These are phyloP conservation scores for Salmacisia buchloeana DNA, from an alignment of 1,284 basidiomycete genomes.

Conservation along the genomic window DNA sequence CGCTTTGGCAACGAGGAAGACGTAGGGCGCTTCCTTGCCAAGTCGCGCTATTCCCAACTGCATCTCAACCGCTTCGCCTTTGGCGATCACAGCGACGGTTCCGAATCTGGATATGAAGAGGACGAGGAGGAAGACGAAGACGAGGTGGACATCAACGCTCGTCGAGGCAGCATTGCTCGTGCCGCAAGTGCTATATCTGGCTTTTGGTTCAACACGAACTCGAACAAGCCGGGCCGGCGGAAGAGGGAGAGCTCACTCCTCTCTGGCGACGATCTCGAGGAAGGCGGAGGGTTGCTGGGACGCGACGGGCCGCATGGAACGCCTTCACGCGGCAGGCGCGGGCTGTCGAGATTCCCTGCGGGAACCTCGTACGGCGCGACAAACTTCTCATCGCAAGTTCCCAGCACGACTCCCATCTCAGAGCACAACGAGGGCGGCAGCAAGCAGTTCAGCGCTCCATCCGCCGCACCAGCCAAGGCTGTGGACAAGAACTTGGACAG, in stretches of 20 bases:
- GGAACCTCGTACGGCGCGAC: background rate
- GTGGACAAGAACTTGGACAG: background rate
- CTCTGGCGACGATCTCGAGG: background rate
- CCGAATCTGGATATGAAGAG: slow-evolving; percentile 3
- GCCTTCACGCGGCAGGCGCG: background rate
- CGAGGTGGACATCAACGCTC: slow-evolving; percentile 24
- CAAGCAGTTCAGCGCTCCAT: background rate
- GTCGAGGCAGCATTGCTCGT: slow-evolving; percentile 12
- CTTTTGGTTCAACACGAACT: slow-evolving; percentile 26
- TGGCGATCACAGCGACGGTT: background rate
- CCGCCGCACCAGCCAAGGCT: background rate
- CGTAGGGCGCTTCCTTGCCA: slow-evolving; percentile 11
- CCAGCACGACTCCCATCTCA: slow-evolving; percentile 4
- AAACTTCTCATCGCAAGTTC: background rate
- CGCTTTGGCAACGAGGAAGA: slow-evolving; percentile 29
- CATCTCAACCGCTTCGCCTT: background rate
- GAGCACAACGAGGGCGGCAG: background rate
- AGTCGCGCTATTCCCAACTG: slow-evolving; percentile 1
- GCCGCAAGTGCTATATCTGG: slow-evolving; percentile 23
- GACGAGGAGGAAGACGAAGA: slow-evolving; percentile 31
- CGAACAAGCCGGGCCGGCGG: background rate
- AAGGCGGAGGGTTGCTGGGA: background rate
- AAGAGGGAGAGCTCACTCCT: background rate
- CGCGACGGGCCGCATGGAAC: background rate
- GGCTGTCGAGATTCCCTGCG: background rate